A percentile compares a stretch with the other conserved stretches of the same genome.
Conservation (phyloP, 73 alveolate species). For the Strombidium stylifer region DNA sequence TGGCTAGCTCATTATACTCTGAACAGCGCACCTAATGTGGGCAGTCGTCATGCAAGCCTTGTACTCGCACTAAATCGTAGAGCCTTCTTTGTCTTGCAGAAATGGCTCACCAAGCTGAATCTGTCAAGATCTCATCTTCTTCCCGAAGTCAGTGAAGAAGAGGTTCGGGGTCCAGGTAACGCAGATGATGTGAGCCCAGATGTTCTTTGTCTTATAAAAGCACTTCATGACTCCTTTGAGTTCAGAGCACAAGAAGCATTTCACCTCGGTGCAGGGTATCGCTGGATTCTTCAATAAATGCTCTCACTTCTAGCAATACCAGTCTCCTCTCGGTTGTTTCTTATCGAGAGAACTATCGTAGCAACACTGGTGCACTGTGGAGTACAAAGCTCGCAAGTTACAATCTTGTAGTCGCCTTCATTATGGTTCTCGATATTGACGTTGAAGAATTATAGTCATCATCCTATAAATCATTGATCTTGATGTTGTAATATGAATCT, state of each 20-base stretch:
- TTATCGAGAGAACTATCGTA: conserved; percentile 14
- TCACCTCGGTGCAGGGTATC: conserved; percentile 2
- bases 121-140: background rate
- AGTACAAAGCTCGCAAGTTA: conserved; percentile 31
- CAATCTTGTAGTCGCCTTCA: conserved; percentile 43
- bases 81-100: no score
- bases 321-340: conserved; percentile 23
- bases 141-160: conserved; percentile 19
- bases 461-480: no score
- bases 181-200: conserved; percentile 57
- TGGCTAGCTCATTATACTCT: background rate
- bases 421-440: conserved; percentile 9
- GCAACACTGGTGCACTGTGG: conserved; percentile 34
- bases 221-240: conserved; percentile 29
- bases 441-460: no score
- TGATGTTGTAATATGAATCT: no score
- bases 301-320: conserved; percentile 45
- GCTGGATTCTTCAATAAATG: background rate
- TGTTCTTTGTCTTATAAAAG: conserved; percentile 1
- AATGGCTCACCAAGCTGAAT: no score
- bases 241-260: conserved; percentile 43
- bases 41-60: conserved; percentile 6
- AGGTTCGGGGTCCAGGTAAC: conserved; percentile 35
- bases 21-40: conserved; percentile 52
- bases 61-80: conserved; percentile 47